phyloP scores from a whole-genome alignment of 805 yeast species.

The Candida qinlingensis region DNA sequence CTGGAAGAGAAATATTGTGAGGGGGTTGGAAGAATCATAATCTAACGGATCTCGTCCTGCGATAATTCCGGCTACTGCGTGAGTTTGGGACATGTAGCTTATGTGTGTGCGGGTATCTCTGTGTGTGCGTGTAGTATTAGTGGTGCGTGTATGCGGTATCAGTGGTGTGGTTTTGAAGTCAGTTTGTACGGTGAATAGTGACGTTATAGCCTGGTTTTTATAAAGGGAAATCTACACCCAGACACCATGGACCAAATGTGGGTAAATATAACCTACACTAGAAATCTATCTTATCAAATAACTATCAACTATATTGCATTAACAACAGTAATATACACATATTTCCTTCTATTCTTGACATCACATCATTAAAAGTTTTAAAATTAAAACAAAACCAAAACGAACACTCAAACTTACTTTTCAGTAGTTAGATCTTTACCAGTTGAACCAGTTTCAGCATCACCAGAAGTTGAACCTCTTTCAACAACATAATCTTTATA shows the following conservation, averaged over 20 bases:
- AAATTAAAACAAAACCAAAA: neutral
- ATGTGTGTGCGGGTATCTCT: no score
- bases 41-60: constrained; percentile 68
- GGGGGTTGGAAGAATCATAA: constrained; percentile 53
- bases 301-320: no score
- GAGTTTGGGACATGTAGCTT: constrained; percentile 21
- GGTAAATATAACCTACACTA: no score
- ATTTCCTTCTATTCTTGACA: neutral
- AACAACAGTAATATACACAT: neutral
- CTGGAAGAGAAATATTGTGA: constrained; percentile 68
- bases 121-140: no score
- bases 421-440: neutral
- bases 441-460: neutral
- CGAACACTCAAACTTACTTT: neutral
- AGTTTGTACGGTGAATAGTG: no score
- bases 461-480: neutral
- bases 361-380: neutral
- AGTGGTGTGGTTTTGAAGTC: no score
- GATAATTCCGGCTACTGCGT: constrained; percentile 57
- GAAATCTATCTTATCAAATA: no score
- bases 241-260: neutral
- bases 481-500: constrained; percentile 15
- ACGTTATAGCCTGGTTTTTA: no score
- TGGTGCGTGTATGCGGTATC: no score
- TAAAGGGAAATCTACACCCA: neutral